Evolutionary conservation across 2,329 filamentous ascomycete genomes (phyloP).

Genomic region (Penicillium sp.): DNA sequence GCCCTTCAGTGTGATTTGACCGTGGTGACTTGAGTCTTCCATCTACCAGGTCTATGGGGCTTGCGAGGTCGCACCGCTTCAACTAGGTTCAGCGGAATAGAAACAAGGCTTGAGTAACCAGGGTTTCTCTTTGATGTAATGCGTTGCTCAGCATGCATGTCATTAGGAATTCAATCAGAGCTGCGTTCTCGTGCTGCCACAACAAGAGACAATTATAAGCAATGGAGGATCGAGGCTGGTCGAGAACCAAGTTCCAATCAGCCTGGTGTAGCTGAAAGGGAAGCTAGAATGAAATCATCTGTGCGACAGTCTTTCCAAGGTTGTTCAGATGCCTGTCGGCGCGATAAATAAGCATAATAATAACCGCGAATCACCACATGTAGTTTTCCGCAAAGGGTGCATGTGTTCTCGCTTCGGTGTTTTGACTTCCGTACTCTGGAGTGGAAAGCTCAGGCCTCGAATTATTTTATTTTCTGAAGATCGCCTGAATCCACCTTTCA

Average conservation of each 20-base stretch:
- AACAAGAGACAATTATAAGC: slow-evolving; percentile 4
- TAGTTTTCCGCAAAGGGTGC: slow-evolving; percentile 15
- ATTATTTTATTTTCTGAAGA: slow-evolving; percentile 5
- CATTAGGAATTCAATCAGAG: background rate
- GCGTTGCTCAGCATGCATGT: background rate
- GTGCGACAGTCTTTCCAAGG: background rate
- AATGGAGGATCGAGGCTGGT: slow-evolving; percentile 4
- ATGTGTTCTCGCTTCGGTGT: background rate
- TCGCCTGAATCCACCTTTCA: slow-evolving; percentile 10
- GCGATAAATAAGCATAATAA: slow-evolving; percentile 9
- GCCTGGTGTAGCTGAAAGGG: slow-evolving; percentile 3
- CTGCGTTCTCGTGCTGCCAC: slow-evolving; percentile 5
- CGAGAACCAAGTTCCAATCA: slow-evolving; percentile 11
- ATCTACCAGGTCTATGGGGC: slow-evolving; percentile 21
- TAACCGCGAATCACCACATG: slow-evolving; percentile 13
- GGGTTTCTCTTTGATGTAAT: background rate
- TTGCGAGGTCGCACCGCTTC: slow-evolving; percentile 16
- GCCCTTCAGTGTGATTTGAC: slow-evolving; percentile 16
- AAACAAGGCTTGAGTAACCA: background rate
- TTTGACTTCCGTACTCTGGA: slow-evolving; percentile 7
- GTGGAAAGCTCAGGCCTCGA: slow-evolving; percentile 2
- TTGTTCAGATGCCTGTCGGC: background rate
- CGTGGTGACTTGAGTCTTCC: slow-evolving; percentile 15
- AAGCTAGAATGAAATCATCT: background rate
- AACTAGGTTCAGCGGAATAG: background rate